Conservation (phyloP, 345 rosid species). For the Populus alba region DNA sequence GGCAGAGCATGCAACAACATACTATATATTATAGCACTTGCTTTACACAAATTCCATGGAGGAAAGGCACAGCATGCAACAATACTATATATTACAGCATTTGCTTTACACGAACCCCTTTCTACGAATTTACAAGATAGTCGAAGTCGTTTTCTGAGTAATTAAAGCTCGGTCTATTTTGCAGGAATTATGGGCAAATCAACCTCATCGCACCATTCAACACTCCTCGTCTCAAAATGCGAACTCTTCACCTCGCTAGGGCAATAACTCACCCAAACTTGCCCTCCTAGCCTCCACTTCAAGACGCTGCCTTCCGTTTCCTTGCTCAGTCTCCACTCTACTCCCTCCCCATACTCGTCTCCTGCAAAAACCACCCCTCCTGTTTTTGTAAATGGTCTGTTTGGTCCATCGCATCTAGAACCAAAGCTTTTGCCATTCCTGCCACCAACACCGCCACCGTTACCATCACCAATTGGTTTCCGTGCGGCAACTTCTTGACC, state of each 20-base stretch:
- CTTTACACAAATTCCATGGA: no score
- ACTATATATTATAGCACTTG: no score
- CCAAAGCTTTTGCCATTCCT: background rate
- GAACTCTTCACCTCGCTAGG: conserved; percentile 50
- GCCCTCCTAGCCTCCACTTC: conserved; percentile 85
- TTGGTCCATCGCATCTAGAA: conserved; percentile 25
- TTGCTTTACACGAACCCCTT: no score
- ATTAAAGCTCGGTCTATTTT: conserved; percentile 3
- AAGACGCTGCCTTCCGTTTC: conserved; percentile 92
- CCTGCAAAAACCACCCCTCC: conserved; percentile 76
- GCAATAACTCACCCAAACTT: conserved; percentile 75
- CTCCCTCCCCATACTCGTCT: conserved; percentile 68
- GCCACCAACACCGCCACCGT: background rate
- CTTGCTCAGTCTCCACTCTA: conserved; percentile 73
- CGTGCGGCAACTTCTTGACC: conserved; percentile 46
- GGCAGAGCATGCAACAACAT: no score
- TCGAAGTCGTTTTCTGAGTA: background rate
- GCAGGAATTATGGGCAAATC: conserved; percentile 71
- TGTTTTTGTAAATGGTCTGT: conserved; percentile 57
- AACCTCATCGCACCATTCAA: conserved; percentile 84
- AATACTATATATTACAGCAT: background rate
- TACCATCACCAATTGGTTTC: conserved; percentile 17
- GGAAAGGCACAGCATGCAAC: background rate
- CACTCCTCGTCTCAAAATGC: conserved; percentile 69
- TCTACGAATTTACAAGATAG: no score